phyloP scores from a whole-genome alignment of 2,329 filamentous ascomycete genomes.

The Alternaria arbusti region DNA sequence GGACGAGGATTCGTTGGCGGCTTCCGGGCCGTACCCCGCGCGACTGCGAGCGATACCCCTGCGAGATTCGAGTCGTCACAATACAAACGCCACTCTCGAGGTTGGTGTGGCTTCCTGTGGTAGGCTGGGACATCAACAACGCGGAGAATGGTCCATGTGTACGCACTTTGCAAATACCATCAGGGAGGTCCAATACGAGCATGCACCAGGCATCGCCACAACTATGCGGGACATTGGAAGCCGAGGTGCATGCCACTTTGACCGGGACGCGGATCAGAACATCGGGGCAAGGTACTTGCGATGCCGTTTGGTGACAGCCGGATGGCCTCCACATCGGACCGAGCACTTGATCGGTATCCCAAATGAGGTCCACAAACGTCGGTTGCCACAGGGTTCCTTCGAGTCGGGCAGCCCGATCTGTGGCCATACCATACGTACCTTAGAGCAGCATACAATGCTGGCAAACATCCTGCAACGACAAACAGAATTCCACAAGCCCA shows the following conservation, averaged over 20 bases:
- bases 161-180: background rate
- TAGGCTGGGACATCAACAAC: background rate
- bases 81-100: background rate
- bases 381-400: background rate
- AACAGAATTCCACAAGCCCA: background rate
- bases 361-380: background rate
- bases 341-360: constrained; percentile 11
- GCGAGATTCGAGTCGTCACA: background rate
- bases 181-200: background rate
- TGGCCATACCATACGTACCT: background rate
- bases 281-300: constrained; percentile 18
- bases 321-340: constrained; percentile 13
- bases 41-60: background rate
- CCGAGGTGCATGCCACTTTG: background rate
- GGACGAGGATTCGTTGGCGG: background rate
- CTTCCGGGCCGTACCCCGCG: background rate
- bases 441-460: background rate
- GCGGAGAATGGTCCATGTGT: background rate
- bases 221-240: background rate
- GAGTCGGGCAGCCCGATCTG: background rate
- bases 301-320: constrained; percentile 14
- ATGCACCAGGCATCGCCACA: background rate
- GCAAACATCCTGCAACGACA: background rate
- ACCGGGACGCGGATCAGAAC: constrained; percentile 10
- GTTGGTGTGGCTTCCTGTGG: background rate